These are phyloP conservation scores for Pichia deserticola DNA, from an alignment of 805 yeast genomes.

Conservation along the genomic window DNA sequence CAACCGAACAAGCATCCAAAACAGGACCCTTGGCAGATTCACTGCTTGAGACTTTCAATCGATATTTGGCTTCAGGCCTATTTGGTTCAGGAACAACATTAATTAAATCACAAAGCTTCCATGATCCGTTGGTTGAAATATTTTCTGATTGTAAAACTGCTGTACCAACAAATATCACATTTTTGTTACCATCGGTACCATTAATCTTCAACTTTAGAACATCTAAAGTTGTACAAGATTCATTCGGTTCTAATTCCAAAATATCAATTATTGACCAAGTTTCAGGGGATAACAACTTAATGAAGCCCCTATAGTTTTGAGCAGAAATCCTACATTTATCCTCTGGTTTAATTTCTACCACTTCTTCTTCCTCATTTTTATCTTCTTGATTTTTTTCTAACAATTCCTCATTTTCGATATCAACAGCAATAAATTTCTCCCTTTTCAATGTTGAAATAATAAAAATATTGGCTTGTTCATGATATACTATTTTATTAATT, in stretches of 20 bases:
- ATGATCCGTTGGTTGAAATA: conserved; percentile 68
- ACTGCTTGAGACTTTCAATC: conserved; percentile 60
- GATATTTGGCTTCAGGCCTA: conserved; percentile 73
- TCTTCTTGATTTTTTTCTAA: conserved; percentile 45
- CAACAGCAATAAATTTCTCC: conserved; percentile 55
- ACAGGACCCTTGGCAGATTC: conserved; percentile 84
- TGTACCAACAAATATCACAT: conserved; percentile 67
- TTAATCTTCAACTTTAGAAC: conserved; percentile 46
- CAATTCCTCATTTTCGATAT: conserved; percentile 58
- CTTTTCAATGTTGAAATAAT: conserved; percentile 54
- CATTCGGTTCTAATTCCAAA: conserved; percentile 58
- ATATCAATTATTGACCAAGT: conserved; percentile 74
- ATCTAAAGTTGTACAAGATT: conserved; percentile 52
- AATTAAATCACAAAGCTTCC: conserved; percentile 64
- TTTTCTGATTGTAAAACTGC: conserved; percentile 75
- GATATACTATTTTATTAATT: conserved; percentile 60
- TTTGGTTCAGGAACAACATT: conserved; percentile 88
- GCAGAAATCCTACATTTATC: conserved; percentile 44
- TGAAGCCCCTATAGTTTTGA: conserved; percentile 46
- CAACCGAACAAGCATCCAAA: conserved; percentile 64
- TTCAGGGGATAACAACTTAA: conserved; percentile 63
- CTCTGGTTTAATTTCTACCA: conserved; percentile 53
- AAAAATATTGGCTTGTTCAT: conserved; percentile 55
- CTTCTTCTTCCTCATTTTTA: conserved; percentile 45
- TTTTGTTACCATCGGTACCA: conserved; percentile 10